Conservation (phyloP, 2,329 filamentous ascomycete genomes). For the Aspergillus sp. region DNA sequence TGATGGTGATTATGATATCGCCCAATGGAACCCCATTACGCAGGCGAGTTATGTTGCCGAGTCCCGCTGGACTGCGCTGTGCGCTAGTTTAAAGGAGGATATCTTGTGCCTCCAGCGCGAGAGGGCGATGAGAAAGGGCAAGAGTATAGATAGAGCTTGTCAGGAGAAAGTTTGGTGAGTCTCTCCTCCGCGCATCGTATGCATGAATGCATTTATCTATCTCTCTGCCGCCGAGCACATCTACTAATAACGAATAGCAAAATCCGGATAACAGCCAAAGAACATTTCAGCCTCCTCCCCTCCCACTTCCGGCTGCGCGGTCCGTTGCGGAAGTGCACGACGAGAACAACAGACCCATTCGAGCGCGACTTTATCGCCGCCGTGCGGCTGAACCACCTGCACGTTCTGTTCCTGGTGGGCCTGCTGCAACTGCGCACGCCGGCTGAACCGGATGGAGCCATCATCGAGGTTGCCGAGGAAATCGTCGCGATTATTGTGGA, state of each 20-base stretch:
- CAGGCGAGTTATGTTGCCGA: background rate
- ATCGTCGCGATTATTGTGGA: slow-evolving; percentile 35
- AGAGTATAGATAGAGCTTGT: background rate
- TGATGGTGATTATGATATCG: too few species aligned
- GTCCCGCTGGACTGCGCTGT: background rate
- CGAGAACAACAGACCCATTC: slow-evolving; percentile 29
- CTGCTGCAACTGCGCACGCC: slow-evolving; percentile 17
- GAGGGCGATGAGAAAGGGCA: too few species aligned
- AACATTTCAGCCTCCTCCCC: background rate
- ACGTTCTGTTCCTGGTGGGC: slow-evolving; percentile 32
- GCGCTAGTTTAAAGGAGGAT: background rate
- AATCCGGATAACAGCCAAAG: background rate
- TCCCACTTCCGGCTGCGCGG: background rate
- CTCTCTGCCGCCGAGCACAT: too few species aligned
- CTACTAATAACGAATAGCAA: background rate
- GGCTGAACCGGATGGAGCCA: background rate
- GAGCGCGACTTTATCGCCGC: slow-evolving; percentile 32
- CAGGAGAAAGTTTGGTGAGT: too few species aligned
- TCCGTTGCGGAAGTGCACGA: slow-evolving; percentile 25
- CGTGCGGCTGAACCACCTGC: slow-evolving; percentile 32
- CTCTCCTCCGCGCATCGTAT: too few species aligned
- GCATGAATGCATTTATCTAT: too few species aligned
- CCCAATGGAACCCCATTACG: too few species aligned
- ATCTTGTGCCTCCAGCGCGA: background rate
- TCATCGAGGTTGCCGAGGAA: slow-evolving; percentile 29